Evolutionary conservation across 2,329 filamentous ascomycete species (phyloP).

Genomic region (Orbilia quercus): DNA sequence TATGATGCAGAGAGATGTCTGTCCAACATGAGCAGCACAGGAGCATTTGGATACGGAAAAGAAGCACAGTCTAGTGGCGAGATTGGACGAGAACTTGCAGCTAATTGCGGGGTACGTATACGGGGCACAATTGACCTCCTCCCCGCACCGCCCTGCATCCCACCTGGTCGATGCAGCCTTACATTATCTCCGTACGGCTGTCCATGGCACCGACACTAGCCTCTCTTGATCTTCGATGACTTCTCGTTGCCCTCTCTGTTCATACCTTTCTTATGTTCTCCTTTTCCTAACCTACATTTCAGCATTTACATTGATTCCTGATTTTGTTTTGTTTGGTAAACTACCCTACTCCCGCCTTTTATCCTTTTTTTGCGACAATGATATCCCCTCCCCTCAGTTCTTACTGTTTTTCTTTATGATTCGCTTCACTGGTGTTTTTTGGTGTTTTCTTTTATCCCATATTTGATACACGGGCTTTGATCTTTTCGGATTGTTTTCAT

Average conservation of each 20-base stretch:
- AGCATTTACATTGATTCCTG: conserved; percentile 11
- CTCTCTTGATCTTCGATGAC: too few species aligned
- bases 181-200: background rate
- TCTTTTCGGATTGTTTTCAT: background rate
- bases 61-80: background rate
- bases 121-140: too few species aligned
- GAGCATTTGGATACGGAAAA: background rate
- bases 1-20: background rate
- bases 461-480: background rate
- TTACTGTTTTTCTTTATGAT: background rate
- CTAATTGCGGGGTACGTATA: background rate
- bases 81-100: too few species aligned
- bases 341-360: conserved; percentile 3
- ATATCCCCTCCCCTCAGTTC: conserved; percentile 25
- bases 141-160: too few species aligned
- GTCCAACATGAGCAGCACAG: background rate
- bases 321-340: conserved; percentile 3
- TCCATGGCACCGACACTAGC: too few species aligned
- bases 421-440: conserved; percentile 2
- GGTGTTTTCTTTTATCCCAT: conserved; percentile 6
- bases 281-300: background rate
- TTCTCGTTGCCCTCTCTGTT: background rate
- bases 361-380: conserved; percentile 6
- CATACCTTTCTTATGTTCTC: conserved; percentile 1
- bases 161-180: too few species aligned